Base-by-base conservation (phyloP, 139 green algal species). In the Dunaliella primolecta region DNA sequence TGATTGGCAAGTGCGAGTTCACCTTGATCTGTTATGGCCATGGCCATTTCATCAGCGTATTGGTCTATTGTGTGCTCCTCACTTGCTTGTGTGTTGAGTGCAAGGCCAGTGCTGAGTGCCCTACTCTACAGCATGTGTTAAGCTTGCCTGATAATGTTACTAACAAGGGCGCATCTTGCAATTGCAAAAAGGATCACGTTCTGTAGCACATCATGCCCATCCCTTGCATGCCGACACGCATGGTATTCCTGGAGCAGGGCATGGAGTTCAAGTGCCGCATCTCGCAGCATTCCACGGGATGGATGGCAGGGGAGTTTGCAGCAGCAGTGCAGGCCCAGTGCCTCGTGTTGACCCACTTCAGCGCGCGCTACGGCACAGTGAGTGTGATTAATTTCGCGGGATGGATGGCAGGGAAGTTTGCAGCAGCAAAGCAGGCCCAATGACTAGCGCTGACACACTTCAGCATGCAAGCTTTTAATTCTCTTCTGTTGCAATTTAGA, bases 301-400 rank as follows among this genome's bases (percentile, higher is more conserved):
- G 86, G 75, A 96, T 98, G 94, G 97, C 97, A 0, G 96, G 96
- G 37, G 82, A 77, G 1, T 99, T 98, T 92, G 97, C 96, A 0
- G 72, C 74, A 1, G 81, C 64, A 1, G 85, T 98, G n/a, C 37
- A 86, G 3, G 96, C 96, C 15, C 87, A 89, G 7, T 36, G 32
- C 2, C 91, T 99, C 11, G 91, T 98, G 77, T 92, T 99, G 0
- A 98, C 97, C 24, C 97, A 99, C 92, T 99, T 99, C 89, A 93
- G 82, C 30, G 90, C 89, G 11, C 88, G 96, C 34, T 98, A 95
- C 89, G n/a, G 30, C 55, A 30, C 3, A 31, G 80, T 84, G 31
- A 75, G 80, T 37, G n/a, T n/a, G n/a, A n/a, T n/a, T n/a, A n/a
- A 99, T 92, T 97, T 92, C 75, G 98, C 96, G 11, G 93, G 92